A percentile compares a stretch with the other conserved stretches of the same genome.
phyloP scores from a whole-genome alignment of 2,329 filamentous ascomycete species.

The Stachybotrys echinatus region DNA sequence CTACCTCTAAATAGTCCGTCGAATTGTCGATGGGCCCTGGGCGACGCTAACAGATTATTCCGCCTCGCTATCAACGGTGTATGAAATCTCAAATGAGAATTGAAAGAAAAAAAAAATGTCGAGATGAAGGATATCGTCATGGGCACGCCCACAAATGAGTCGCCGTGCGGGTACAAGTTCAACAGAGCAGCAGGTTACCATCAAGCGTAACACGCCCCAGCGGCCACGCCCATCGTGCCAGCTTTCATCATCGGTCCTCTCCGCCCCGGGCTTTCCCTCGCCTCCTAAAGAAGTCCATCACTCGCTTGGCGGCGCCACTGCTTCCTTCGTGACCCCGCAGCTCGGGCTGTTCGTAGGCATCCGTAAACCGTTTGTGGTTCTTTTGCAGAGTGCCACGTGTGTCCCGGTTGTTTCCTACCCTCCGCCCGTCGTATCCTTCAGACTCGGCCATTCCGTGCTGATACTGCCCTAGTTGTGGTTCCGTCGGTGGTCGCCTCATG shows the following conservation, averaged over 20 bases:
- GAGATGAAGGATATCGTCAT: neutral
- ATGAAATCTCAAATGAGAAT: neutral
- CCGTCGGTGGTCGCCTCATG: conserved; percentile 34
- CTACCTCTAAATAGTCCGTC: neutral
- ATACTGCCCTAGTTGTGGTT: conserved; percentile 35
- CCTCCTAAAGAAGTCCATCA: conserved; percentile 97
- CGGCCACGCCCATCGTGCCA: neutral
- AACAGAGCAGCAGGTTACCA: neutral
- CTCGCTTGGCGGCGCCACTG: conserved; percentile 79
- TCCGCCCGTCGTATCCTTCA: conserved; percentile 36
- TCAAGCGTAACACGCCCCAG: neutral
- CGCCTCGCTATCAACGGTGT: neutral
- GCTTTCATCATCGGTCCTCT: conserved; percentile 40
- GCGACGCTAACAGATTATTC: neutral
- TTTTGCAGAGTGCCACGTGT: conserved; percentile 67
- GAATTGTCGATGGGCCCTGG: neutral
- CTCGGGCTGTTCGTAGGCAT: conserved; percentile 77
- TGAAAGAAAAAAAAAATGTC: neutral
- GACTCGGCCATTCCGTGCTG: conserved; percentile 36
- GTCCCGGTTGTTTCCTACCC: conserved; percentile 29
- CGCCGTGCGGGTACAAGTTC: neutral
- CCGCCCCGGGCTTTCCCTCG: conserved; percentile 69
- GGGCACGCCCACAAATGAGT: neutral
- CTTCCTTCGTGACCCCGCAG: conserved; percentile 69
- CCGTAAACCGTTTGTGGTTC: conserved; percentile 79